A percentile compares a stretch with the other conserved stretches of the same genome.
Conservation (phyloP, 129 eudicot genomes). For the Flaveria ramosissima region DNA sequence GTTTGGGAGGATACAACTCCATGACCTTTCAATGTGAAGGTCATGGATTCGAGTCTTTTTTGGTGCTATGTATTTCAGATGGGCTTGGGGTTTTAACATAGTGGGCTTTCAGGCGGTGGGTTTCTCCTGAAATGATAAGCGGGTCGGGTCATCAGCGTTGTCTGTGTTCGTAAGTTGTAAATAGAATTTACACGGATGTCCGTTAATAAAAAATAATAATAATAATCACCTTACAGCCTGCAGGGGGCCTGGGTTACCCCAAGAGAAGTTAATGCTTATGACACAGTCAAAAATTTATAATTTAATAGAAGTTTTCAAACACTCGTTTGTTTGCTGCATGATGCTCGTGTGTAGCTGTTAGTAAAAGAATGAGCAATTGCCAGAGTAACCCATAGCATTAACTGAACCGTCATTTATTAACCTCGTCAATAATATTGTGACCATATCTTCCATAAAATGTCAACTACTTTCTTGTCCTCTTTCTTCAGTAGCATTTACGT, state of each 20-base stretch:
- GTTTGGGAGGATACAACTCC: too few relatives aligned
- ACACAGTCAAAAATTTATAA: neutral
- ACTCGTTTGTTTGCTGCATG: neutral
- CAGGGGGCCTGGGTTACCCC: neutral
- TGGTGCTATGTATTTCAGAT: too few relatives aligned
- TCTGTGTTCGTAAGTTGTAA: too few relatives aligned
- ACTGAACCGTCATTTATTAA: constrained; percentile 18
- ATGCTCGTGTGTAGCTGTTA: neutral
- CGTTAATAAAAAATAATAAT: neutral
- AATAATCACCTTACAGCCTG: neutral
- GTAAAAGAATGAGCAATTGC: constrained; percentile 11
- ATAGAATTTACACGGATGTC: too few relatives aligned
- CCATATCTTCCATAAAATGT: constrained; percentile 28
- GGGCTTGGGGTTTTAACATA: too few relatives aligned
- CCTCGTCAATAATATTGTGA: neutral
- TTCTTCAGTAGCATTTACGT: constrained; percentile 25
- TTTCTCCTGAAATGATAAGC: too few relatives aligned
- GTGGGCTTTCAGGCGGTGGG: too few relatives aligned
- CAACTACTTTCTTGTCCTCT: constrained; percentile 24
- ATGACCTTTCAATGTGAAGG: too few relatives aligned
- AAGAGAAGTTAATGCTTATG: neutral
- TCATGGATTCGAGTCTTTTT: too few relatives aligned
- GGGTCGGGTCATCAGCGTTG: too few relatives aligned
- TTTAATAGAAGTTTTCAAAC: neutral
- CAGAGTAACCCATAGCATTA: constrained; percentile 8